Conservation (phyloP, 2,329 filamentous ascomycete species). For the Cercospora zeina region DNA sequence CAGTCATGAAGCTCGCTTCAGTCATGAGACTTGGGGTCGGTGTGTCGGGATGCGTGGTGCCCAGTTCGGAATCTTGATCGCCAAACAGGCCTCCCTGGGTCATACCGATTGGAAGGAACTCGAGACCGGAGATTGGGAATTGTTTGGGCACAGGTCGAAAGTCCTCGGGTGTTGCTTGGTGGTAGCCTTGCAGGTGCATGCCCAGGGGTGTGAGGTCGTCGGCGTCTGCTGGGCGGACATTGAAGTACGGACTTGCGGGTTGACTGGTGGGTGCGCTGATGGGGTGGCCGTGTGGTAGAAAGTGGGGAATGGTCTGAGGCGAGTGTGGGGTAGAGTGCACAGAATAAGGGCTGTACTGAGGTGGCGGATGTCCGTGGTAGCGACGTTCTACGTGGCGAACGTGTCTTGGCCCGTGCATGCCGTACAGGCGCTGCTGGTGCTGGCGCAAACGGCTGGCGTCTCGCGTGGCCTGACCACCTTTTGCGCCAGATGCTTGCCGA, state of each 20-base stretch:
- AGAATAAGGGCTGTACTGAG: conserved; percentile 23
- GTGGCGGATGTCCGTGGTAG: conserved; percentile 14
- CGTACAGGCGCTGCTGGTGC: conserved; percentile 20
- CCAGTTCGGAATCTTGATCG: conserved; percentile 27
- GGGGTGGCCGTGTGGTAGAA: background rate
- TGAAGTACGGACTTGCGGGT: conserved; percentile 21
- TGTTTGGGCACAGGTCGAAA: conserved; percentile 17
- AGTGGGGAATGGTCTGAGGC: conserved; percentile 7
- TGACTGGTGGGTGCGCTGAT: conserved; percentile 14
- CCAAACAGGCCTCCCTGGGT: conserved; percentile 25
- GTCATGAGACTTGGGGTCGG: conserved; percentile 36
- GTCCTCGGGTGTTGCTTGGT: conserved; percentile 13
- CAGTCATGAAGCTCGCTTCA: conserved; percentile 35
- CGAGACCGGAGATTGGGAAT: conserved; percentile 17
- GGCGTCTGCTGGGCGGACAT: conserved; percentile 13
- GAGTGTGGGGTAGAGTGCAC: conserved; percentile 18
- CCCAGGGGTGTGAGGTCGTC: conserved; percentile 9
- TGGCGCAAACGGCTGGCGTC: conserved; percentile 34
- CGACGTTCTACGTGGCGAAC: conserved; percentile 15
- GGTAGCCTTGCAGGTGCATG: conserved; percentile 5
- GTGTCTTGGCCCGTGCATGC: conserved; percentile 10
- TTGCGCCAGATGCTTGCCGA: conserved; percentile 49
- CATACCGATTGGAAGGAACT: conserved; percentile 22
- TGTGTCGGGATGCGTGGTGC: conserved; percentile 29
- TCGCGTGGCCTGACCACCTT: conserved; percentile 48